Evolutionary conservation across 108 stramenopile species (phyloP), one percentile per base, ranked within the genome.

Genomic region (Nitzschia inconspicua): DNA sequence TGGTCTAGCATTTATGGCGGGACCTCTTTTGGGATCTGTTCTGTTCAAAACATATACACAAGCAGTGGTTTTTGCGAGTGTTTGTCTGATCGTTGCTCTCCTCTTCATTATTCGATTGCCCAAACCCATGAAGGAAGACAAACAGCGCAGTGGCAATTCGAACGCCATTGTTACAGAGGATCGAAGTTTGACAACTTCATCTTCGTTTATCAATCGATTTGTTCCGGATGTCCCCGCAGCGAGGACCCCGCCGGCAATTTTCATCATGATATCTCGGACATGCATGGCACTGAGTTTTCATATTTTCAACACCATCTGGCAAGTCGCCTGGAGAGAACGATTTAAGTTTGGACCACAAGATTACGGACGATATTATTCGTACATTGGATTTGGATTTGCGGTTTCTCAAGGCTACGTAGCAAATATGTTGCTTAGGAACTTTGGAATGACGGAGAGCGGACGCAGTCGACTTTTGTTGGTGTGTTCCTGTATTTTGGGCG

Each of bases 241-340:
- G 3, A 58, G 73, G 25, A 71, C 85, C 10, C 80, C 78, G 1
- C 82, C 84, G 30, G 88, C 86, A 3, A 44, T 83, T 27, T 69
- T 79, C 19, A 51, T 95, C 24, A 68, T 89, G 42, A 31, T 57
- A 2, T 48, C 80, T 16, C 66, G 90, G 24, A 26, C 84, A 1
- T 71, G 72, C 55, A 88, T 89, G 90, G 70, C 80, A 13, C 62
- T 95, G 1, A 77, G 88, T 3, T 91, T 86, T 64, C 87, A 92
- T 53, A 76, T 92, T 49, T 95, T 86, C 72, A 77, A 85, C 39
- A 86, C 88, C 7, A 83, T 88, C 36, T 91, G 88, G 88, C 76
- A 84, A 3, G 73, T 73, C 24, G 85, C 85, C 3, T 73, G 91
- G 57, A 81, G 78, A 47, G 55, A 67, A 14, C 75, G 87, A 24